A percentile compares a stretch with the other conserved stretches of the same genome.
phyloP scores from a whole-genome alignment of 345 rosid species.

The Lepidium africanum region DNA sequence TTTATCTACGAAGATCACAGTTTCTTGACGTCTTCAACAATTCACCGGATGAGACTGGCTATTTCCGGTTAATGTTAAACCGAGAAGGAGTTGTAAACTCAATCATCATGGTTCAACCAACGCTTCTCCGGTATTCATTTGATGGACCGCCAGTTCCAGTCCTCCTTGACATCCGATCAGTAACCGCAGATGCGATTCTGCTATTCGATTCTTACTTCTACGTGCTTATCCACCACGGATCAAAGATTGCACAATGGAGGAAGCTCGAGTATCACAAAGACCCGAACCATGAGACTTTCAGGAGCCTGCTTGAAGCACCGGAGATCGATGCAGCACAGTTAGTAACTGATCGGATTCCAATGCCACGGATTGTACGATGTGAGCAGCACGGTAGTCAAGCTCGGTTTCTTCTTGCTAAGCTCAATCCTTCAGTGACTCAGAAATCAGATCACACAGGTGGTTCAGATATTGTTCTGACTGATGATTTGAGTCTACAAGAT shows the following conservation, averaged over 20 bases:
- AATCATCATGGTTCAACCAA: slow-evolving; percentile 91
- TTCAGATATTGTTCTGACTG: slow-evolving; percentile 72
- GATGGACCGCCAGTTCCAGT: slow-evolving; percentile 95
- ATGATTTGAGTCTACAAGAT: slow-evolving; percentile 84
- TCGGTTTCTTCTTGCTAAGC: slow-evolving; percentile 92
- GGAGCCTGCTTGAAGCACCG: slow-evolving; percentile 85
- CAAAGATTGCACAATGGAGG: slow-evolving; percentile 86
- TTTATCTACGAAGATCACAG: slow-evolving; percentile 87
- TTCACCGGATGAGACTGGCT: slow-evolving; percentile 85
- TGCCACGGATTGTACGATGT: slow-evolving; percentile 73
- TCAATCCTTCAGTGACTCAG: slow-evolving; percentile 95
- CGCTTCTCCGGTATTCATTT: slow-evolving; percentile 80
- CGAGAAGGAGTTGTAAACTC: slow-evolving; percentile 89
- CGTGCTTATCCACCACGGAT: slow-evolving; percentile 84
- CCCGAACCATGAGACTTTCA: slow-evolving; percentile 72
- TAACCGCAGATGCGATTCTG: slow-evolving; percentile 66
- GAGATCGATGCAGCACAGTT: slow-evolving; percentile 62
- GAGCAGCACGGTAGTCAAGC: slow-evolving; percentile 96
- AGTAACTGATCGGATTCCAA: slow-evolving; percentile 65
- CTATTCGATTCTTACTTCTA: slow-evolving; percentile 89
- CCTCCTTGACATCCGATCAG: slow-evolving; percentile 80
- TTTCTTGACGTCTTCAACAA: slow-evolving; percentile 90
- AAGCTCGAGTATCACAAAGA: slow-evolving; percentile 78
- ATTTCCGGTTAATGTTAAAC: slow-evolving; percentile 79
- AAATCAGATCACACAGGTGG: slow-evolving; percentile 48